Percentiles rank a stretch among this genome's conserved stretches.
Evolutionary conservation across 805 yeast genomes (phyloP).

Genomic region (Candida pini): DNA sequence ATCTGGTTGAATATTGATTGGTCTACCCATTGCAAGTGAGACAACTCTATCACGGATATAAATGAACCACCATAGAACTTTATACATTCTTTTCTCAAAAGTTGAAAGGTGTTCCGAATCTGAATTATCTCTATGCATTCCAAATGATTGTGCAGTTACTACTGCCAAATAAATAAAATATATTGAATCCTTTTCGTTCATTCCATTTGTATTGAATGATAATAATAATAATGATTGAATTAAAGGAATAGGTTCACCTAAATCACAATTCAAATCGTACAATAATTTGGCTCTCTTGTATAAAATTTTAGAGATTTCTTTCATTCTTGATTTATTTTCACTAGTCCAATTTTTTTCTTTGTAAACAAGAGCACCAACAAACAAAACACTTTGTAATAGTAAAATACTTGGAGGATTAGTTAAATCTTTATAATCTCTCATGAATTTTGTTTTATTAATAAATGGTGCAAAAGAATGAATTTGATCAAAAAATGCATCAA

Average conservation of each 20-base stretch:
- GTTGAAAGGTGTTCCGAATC: slow-evolving; percentile 1
- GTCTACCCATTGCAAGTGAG: slow-evolving; percentile 62
- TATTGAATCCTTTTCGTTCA: slow-evolving; percentile 52
- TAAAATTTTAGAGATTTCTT: slow-evolving; percentile 25
- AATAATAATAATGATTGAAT: slow-evolving; percentile 55
- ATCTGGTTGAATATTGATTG: slow-evolving; percentile 55
- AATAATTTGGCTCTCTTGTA: slow-evolving; percentile 51
- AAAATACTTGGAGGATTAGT: slow-evolving; percentile 55
- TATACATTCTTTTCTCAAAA: slow-evolving; percentile 18
- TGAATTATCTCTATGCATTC: slow-evolving; percentile 51
- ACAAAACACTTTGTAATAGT: slow-evolving; percentile 54
- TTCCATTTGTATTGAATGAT: slow-evolving; percentile 75
- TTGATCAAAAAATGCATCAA: slow-evolving; percentile 53
- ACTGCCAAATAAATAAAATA: slow-evolving; percentile 70
- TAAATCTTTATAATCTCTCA: slow-evolving; percentile 51
- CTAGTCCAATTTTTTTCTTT: slow-evolving; percentile 49
- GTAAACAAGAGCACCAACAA: slow-evolving; percentile 60
- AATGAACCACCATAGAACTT: slow-evolving; percentile 13
- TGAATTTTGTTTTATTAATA: slow-evolving; percentile 55
- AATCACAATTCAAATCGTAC: slow-evolving; percentile 63
- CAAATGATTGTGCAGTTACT: slow-evolving; percentile 67
- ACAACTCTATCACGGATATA: slow-evolving; percentile 11
- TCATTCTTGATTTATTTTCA: slow-evolving; percentile 39
- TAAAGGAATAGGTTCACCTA: slow-evolving; percentile 51
- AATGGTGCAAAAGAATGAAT: slow-evolving; percentile 67